These are phyloP conservation scores for Climacium dendroides DNA, from an alignment of 225 moss, liverwort and hornwort genomes.

Conservation along the genomic window DNA sequence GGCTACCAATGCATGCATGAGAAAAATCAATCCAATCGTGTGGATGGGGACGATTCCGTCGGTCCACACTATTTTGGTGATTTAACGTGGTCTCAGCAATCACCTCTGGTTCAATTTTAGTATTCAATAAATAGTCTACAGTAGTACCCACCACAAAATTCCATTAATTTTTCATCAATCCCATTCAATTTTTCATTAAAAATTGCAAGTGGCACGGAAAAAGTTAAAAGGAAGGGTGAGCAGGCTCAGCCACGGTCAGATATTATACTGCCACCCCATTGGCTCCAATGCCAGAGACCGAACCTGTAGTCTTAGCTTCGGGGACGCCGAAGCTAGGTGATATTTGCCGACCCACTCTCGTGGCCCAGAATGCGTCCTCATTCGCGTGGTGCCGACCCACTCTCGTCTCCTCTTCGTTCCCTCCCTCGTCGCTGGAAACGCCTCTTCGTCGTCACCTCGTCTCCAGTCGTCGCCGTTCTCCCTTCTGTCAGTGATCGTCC, in stretches of 20 bases:
- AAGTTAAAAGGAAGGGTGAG: background rate
- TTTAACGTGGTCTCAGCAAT: background rate
- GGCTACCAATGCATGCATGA: background rate
- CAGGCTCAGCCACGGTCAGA: background rate
- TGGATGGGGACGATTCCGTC: background rate
- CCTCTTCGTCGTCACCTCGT: background rate
- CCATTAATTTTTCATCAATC: background rate
- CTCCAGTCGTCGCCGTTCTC: background rate
- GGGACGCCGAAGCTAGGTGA: background rate
- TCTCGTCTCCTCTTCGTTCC: background rate
- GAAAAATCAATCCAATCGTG: background rate
- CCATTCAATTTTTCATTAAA: no score
- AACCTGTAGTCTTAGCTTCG: background rate
- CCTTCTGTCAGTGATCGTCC: background rate
- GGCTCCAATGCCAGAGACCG: background rate
- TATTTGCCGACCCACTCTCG: background rate
- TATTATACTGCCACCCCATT: constrained; percentile 4
- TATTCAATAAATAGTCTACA: no score
- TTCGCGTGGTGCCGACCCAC: background rate
- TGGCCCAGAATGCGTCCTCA: background rate
- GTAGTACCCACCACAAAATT: background rate
- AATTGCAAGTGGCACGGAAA: background rate
- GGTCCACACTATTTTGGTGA: background rate
- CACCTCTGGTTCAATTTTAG: background rate
- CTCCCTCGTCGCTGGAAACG: background rate